Evolutionary conservation across 257 asterid genomes (phyloP).

Genomic region (Penstemon davidsonii): DNA sequence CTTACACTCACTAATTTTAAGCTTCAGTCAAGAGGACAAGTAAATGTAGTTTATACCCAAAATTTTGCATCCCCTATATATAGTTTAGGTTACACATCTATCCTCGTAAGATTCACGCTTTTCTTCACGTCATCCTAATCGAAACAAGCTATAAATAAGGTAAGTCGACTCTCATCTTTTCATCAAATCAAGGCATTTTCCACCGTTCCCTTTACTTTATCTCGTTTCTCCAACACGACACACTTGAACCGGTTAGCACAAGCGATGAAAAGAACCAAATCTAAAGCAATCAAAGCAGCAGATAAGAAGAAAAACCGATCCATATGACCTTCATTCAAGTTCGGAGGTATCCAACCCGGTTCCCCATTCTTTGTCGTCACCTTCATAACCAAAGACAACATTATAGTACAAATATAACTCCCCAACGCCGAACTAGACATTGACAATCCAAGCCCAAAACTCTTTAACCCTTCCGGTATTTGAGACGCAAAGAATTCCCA

Average conservation of each 20-base stretch:
- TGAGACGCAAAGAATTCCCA: slow-evolving; percentile 81
- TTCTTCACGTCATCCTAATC: slow-evolving; percentile 25
- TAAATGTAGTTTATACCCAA: slow-evolving; percentile 16
- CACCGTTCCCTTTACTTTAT: slow-evolving; percentile 29
- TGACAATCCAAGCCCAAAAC: slow-evolving; percentile 73
- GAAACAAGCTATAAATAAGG: slow-evolving; percentile 34
- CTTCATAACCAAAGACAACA: slow-evolving; percentile 62
- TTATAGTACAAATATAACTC: slow-evolving; percentile 63
- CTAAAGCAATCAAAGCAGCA: slow-evolving; percentile 59
- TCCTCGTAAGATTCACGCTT: slow-evolving; percentile 31
- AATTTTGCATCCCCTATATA: slow-evolving; percentile 26
- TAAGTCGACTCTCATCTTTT: slow-evolving; percentile 14
- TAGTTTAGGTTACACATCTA: slow-evolving; percentile 24
- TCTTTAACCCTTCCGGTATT: slow-evolving; percentile 66
- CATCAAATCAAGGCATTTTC: slow-evolving; percentile 32
- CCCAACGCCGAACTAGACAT: slow-evolving; percentile 87
- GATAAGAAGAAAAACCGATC: slow-evolving; percentile 79
- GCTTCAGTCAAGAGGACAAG: no score
- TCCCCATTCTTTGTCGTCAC: slow-evolving; percentile 62
- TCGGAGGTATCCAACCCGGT: slow-evolving; percentile 74
- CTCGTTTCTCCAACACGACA: slow-evolving; percentile 49
- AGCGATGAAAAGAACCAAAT: slow-evolving; percentile 52
- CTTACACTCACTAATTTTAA: no score
- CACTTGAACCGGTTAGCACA: slow-evolving; percentile 75
- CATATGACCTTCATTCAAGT: slow-evolving; percentile 77